Base-by-base conservation (phyloP, 192 early-diverging fungal species). In the Spinellus fusiger region DNA sequence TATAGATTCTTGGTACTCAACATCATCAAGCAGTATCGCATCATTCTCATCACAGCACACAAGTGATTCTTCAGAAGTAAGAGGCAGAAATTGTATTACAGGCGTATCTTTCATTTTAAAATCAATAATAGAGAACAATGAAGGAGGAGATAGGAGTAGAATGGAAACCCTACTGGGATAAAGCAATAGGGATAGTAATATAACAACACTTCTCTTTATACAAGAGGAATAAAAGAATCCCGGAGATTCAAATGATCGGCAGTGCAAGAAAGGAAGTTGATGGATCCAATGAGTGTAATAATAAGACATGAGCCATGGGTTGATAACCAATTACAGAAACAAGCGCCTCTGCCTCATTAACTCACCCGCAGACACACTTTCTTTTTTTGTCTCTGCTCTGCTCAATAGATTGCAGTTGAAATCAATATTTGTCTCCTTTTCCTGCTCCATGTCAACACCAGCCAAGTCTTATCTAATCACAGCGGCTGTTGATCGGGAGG, bases 1-100 rank as follows among this genome's bases (percentile, higher is more conserved):
- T n/a, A 71, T 25, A 35, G 65, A 61, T 33, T 71, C 69, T 40
- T 67, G 65, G 20, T 31, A 52, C 18, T 67, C 65, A 32, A 35
- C 59, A 31, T 67, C 65, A 23, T 67, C 65, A 1, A 67, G 23
- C 65, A 57, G 61, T 26, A 50, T 53, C 7, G 51, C 31, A 5
- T 15, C 0, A 3, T 5, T 53, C n/a, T 59, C 57, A 29, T 61
- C 49, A 61, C 34, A 61, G 10, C 38, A 46, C 32, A 49, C 23
- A 9, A 18, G 32, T 35, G 47, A 50, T 13, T 59, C 58, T 37
- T 59, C 49, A 34, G 56, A 40, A 29, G 54, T 50, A 38, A 59
- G 47, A 26, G 49, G 35, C 58, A 59, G 20, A 66, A 66, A 22
- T 50, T 20, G 32, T 1, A 66, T 50, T 48, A 32, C 20, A 47